Conservation (phyloP, 305 asterid genomes). For the Rubia balearica region DNA sequence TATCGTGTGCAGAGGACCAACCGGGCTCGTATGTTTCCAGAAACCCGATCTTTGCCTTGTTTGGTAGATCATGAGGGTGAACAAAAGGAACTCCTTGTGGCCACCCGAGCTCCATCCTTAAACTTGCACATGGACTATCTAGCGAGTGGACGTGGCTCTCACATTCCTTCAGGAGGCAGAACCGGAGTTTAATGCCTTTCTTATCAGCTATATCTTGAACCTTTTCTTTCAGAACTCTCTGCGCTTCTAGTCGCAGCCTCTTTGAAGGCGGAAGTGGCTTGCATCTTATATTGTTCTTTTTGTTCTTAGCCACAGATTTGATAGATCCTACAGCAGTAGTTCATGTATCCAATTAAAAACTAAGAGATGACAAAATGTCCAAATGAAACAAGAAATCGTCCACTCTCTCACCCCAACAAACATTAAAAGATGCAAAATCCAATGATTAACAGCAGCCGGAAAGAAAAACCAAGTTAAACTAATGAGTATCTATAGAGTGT, state of each 20-base stretch:
- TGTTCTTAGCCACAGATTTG: slow-evolving; percentile 53
- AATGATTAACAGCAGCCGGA: neutral
- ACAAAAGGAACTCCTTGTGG: slow-evolving; percentile 96
- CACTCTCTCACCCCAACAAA: neutral
- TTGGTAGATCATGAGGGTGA: slow-evolving; percentile 98
- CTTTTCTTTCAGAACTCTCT: slow-evolving; percentile 93
- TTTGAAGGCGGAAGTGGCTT: slow-evolving; percentile 97
- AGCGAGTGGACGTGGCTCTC: slow-evolving; percentile 77
- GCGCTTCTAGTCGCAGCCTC: slow-evolving; percentile 94
- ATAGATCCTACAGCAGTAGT: slow-evolving; percentile 92
- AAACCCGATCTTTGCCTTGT: slow-evolving; percentile 96
- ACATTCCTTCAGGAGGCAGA: slow-evolving; percentile 92
- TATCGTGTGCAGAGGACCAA: slow-evolving; percentile 83
- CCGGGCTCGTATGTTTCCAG: slow-evolving; percentile 98
- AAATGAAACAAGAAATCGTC: slow-evolving; percentile 1
- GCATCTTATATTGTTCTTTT: slow-evolving; percentile 53
- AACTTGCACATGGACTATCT: slow-evolving; percentile 80
- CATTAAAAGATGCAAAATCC: neutral
- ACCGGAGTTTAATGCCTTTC: slow-evolving; percentile 92
- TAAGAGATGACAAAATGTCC: slow-evolving; percentile 33
- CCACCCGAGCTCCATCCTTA: slow-evolving; percentile 96
- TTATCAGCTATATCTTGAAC: slow-evolving; percentile 97
- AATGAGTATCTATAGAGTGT: neutral
- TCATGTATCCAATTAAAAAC: slow-evolving; percentile 74
- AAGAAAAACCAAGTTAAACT: neutral